Evolutionary conservation across 2,329 filamentous ascomycete species (phyloP).

Genomic region (Colletotrichum kahawae): DNA sequence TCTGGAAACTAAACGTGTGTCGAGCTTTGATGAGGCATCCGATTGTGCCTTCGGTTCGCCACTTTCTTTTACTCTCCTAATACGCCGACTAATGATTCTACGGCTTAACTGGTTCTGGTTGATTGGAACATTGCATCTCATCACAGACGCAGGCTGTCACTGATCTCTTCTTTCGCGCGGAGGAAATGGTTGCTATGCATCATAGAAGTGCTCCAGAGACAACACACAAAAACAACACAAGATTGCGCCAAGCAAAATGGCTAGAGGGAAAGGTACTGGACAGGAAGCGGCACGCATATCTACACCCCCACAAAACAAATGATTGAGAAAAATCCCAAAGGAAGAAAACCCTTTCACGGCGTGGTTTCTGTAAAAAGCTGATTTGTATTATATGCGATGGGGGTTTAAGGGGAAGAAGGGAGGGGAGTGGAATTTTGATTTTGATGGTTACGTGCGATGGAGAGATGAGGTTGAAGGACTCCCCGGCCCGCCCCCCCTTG

Average conservation of each 20-base stretch:
- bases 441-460: neutral
- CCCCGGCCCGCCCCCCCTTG: neutral
- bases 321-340: neutral
- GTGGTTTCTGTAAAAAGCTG: constrained; percentile 23
- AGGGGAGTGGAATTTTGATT: neutral
- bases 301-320: neutral
- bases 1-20: constrained; percentile 45
- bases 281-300: neutral
- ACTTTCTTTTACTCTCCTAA: constrained; percentile 27
- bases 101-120: constrained; percentile 15
- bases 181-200: constrained; percentile 11
- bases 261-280: neutral
- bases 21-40: constrained; percentile 15
- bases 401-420: neutral
- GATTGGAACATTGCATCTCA: constrained; percentile 20
- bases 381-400: constrained; percentile 22
- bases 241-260: constrained; percentile 6
- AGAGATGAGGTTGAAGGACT: neutral
- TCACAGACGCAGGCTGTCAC: constrained; percentile 26
- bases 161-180: constrained; percentile 10
- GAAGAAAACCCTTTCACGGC: neutral
- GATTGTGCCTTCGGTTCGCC: constrained; percentile 5
- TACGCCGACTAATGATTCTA: constrained; percentile 44
- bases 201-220: constrained; percentile 20
- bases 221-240: constrained; percentile 6